A percentile compares a stretch with the other conserved stretches of the same genome.
phyloP scores from a whole-genome alignment of 108 stramenopile species.

The Nitzschia inconspicua region DNA sequence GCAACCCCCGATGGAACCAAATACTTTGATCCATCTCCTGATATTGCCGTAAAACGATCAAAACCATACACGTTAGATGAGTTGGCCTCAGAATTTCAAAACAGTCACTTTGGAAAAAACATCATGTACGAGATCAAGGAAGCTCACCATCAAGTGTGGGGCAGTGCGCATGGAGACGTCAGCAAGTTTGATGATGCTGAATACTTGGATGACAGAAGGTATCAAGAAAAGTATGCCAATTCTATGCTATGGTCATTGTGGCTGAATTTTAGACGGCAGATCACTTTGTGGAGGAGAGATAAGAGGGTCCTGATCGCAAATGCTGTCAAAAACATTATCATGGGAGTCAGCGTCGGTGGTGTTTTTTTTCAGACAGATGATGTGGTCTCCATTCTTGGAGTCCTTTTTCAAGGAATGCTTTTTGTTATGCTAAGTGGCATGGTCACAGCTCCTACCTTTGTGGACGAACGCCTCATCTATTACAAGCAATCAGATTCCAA shows the following conservation, averaged over 20 bases:
- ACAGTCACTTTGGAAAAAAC: slow-evolving; percentile 24
- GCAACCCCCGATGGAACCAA: slow-evolving; percentile 46
- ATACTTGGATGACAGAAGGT: slow-evolving; percentile 14
- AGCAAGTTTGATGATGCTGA: slow-evolving; percentile 3
- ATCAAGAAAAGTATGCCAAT: slow-evolving; percentile 40
- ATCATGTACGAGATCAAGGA: slow-evolving; percentile 17
- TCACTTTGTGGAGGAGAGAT: slow-evolving; percentile 56
- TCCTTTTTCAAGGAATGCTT: slow-evolving; percentile 55
- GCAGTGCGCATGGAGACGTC: slow-evolving; percentile 2
- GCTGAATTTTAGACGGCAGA: slow-evolving; percentile 46
- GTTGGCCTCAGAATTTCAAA: slow-evolving; percentile 55
- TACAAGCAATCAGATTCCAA: slow-evolving; percentile 87
- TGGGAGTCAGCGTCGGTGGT: slow-evolving; percentile 72
- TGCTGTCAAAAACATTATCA: slow-evolving; percentile 54
- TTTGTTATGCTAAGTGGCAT: slow-evolving; percentile 78
- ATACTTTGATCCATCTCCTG: slow-evolving; percentile 29
- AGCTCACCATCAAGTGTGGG: slow-evolving; percentile 25
- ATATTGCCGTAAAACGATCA: slow-evolving; percentile 16
- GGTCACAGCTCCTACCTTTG: slow-evolving; percentile 65
- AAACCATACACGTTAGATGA: slow-evolving; percentile 39
- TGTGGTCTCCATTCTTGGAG: slow-evolving; percentile 42
- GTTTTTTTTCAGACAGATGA: slow-evolving; percentile 62
- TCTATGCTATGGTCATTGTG: slow-evolving; percentile 34
- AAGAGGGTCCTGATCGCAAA: slow-evolving; percentile 49
- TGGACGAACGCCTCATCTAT: slow-evolving; percentile 68